phyloP scores from a whole-genome alignment of 2,329 filamentous ascomycete species.

The Aspergillus floridensis region DNA sequence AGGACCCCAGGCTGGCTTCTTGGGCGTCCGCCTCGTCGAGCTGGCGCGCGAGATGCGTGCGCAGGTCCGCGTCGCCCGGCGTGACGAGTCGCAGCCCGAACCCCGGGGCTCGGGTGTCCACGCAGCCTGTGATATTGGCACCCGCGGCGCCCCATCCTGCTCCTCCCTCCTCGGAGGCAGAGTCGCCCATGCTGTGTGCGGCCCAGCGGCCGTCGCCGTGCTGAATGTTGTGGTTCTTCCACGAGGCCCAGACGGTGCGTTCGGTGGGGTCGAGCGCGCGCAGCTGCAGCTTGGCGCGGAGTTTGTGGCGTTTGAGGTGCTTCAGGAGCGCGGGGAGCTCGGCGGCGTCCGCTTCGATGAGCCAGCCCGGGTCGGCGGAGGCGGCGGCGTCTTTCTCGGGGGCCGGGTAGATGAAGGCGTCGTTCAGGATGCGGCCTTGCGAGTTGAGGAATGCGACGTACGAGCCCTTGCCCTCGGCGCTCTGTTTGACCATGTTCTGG shows the following conservation, averaged over 20 bases:
- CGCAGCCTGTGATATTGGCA: conserved; percentile 33
- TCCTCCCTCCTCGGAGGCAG: conserved; percentile 20
- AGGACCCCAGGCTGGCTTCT: conserved; percentile 56
- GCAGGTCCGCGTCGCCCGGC: conserved; percentile 35
- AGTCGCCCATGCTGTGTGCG: conserved; percentile 38
- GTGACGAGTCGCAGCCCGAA: conserved; percentile 42
- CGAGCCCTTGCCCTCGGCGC: conserved; percentile 54
- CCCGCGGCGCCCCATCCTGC: conserved; percentile 9
- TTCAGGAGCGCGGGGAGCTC: conserved; percentile 62
- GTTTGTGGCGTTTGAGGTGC: conserved; percentile 80
- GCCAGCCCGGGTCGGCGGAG: conserved; percentile 50
- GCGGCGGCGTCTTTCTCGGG: conserved; percentile 33
- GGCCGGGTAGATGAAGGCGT: conserved; percentile 81
- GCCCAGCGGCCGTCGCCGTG: conserved; percentile 34
- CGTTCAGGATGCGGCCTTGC: conserved; percentile 77
- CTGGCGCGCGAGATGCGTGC: conserved; percentile 23
- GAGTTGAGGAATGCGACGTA: conserved; percentile 87
- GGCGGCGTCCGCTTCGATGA: conserved; percentile 77
- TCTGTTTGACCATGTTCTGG: conserved; percentile 58
- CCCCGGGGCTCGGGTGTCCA: conserved; percentile 41
- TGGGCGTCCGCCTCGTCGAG: conserved; percentile 42
- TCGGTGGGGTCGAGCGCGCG: conserved; percentile 65
- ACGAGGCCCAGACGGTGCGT: conserved; percentile 68
- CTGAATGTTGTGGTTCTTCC: conserved; percentile 54
- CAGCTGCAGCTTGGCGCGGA: conserved; percentile 74